phyloP scores from a whole-genome alignment of 2,329 filamentous ascomycete species.

The Pseudogymnoascus sp. region DNA sequence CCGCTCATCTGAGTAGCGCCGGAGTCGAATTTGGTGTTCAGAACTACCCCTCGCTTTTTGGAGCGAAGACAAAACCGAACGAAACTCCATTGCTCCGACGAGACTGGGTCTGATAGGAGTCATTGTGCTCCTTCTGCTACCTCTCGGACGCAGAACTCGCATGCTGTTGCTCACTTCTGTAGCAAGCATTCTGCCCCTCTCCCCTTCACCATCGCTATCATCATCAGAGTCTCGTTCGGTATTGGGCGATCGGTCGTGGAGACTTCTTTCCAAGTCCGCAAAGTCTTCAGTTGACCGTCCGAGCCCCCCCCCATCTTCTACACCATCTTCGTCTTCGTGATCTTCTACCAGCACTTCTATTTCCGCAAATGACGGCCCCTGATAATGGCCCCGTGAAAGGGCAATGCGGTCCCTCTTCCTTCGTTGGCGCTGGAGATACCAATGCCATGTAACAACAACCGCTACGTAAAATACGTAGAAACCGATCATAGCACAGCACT shows the following conservation, averaged over 20 bases:
- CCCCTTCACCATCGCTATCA: constrained; percentile 40
- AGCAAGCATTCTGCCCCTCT: constrained; percentile 56
- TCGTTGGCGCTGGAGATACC: constrained; percentile 60
- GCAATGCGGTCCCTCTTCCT: constrained; percentile 56
- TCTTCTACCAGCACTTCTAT: constrained; percentile 58
- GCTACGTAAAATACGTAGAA: constrained; percentile 87
- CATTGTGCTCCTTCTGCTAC: constrained; percentile 61
- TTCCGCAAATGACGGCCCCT: constrained; percentile 44
- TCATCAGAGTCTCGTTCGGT: constrained; percentile 27
- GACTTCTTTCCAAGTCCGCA: constrained; percentile 22
- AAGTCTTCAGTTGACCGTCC: constrained; percentile 23
- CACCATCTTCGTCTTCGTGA: constrained; percentile 47
- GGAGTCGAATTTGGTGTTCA: constrained; percentile 57
- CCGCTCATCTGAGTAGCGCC: constrained; percentile 60
- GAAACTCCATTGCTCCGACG: constrained; percentile 87
- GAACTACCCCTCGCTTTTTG: constrained; percentile 72
- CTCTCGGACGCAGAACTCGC: constrained; percentile 66
- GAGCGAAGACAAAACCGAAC: constrained; percentile 79
- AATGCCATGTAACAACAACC: constrained; percentile 87
- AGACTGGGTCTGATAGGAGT: constrained; percentile 87
- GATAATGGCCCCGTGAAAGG: constrained; percentile 65
- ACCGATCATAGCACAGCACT: constrained; percentile 80
- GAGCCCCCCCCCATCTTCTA: constrained; percentile 37
- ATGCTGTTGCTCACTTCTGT: constrained; percentile 90
- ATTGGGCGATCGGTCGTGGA: constrained; percentile 34